Evolutionary conservation across 192 early-diverging fungal genomes (phyloP), one percentile per base, ranked within the genome.

Genomic region (Dissophora ornata): DNA sequence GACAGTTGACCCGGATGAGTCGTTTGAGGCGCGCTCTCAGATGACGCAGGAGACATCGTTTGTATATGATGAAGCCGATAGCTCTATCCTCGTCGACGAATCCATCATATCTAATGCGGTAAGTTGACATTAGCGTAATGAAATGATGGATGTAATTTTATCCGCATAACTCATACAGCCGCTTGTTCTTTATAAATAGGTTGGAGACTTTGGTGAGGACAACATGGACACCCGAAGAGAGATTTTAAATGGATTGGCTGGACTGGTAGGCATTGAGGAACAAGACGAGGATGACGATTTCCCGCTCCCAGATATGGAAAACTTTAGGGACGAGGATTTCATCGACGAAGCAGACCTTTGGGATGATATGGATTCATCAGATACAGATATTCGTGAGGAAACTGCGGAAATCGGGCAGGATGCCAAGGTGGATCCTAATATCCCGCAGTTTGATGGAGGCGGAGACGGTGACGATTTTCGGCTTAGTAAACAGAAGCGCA

Each of bases 401-500:
- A 12, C 25, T 16, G 22, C 33, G 6, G 45, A 19, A 13, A 28
- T 29, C 18, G 48, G 2, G 19, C 32, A 21, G 24, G 32, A 5
- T 19, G 30, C 5, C 12, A 29, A n/a, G 25, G 41, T 21, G 8
- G 11, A 40, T 2, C 45, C 9, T 4, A 7, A n/a, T 22, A 79
- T 71, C 6, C 73, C 73, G 0, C 73, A 77, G 29, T 79, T 71
- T 51, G 77, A 71, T 28, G 77, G 69, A 3, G 57, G 69, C 28
- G 53, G 32, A 0, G 77, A 71, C 36, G 45, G 29, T 7, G 42
- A 33, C n/a, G n/a, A n/a, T n/a, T n/a, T n/a, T n/a, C n/a, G n/a
- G n/a, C n/a, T n/a, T n/a, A n/a, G n/a, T 6, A 8, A 4, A 26
- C 47, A 28, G 13, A 49, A 50, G 3, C 16, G 28, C 22, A 26